Evolutionary conservation across 2,329 filamentous ascomycete species (phyloP), one percentile per base, ranked within the genome.

Genomic region (Lithohypha guttulata): DNA sequence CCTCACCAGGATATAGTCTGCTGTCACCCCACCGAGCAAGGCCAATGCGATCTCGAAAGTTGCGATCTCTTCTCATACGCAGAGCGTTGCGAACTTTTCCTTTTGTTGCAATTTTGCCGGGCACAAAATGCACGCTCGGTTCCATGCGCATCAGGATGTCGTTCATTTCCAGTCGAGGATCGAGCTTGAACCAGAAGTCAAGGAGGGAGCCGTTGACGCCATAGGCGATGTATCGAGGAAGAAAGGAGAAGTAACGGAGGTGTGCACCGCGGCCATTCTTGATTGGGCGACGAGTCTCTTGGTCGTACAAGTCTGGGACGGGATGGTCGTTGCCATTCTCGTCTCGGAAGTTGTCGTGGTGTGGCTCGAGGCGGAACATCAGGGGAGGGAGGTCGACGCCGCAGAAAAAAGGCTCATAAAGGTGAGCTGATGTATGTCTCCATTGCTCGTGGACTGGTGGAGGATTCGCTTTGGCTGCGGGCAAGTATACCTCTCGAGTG

Each of bases 151-250:
- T 41, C 7, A 43, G n/a, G 21, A 47, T 49, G 39, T 49, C 45
- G 17, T 28, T 22, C 33, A 42, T 41, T 9, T 45, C 32, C 6
- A 49, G 34, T 11, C 43, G 38, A 7, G 35, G 31, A 17, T 48
- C 47, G 3, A 50, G 39, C 3, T 45, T 37, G 13, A 43, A 20
- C 47, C 45, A 50, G 8, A 46, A 39, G 34, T 50, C 47, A 29
- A 50, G 31, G 8, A 43, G 19, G 29, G 40, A 32, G 6, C 47
- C 47, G 2, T 34, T 28, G 10, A 50, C 45, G n/a, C 46, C 26
- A 13, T 25, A 8, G 3, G 30, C 28, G 13, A 48, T 36, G 41
- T 46, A 48, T n/a, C 43, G 34, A 22, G 47, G 47, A 14, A 48
- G 36, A 26, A 41, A 42, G 18, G 36, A 43, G 33, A 50, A 47